phyloP scores from a whole-genome alignment of 2,329 filamentous ascomycete genomes.

The Pseudomassariella vexata region DNA sequence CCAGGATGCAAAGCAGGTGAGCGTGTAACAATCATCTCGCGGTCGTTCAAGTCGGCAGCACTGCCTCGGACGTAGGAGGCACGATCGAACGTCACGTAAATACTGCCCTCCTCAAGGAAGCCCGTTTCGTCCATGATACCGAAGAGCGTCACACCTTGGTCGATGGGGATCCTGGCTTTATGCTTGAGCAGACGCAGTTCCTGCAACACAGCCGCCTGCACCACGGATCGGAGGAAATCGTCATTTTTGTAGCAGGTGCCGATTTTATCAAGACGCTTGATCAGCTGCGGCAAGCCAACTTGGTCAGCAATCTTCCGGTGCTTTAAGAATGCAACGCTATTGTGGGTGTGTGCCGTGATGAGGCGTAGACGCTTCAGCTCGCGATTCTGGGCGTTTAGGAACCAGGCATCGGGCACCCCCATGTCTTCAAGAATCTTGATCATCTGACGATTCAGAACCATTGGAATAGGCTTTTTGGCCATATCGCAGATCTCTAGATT shows the following conservation, averaged over 20 bases:
- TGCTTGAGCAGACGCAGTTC: conserved; percentile 73
- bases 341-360: conserved; percentile 51
- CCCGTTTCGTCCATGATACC: conserved; percentile 81
- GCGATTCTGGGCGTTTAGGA: conserved; percentile 57
- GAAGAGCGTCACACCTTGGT: conserved; percentile 68
- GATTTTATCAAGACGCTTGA: conserved; percentile 52
- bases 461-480: conserved; percentile 58
- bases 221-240: conserved; percentile 60
- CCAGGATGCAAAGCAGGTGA: conserved; percentile 78
- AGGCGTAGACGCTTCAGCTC: conserved; percentile 54
- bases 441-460: conserved; percentile 71
- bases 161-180: conserved; percentile 67
- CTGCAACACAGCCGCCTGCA: conserved; percentile 65
- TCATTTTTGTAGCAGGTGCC: conserved; percentile 63
- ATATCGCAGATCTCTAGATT: conserved; percentile 69
- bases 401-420: conserved; percentile 50
- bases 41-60: conserved; percentile 26
- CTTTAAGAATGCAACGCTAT: conserved; percentile 62
- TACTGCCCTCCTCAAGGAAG: conserved; percentile 57
- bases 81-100: conserved; percentile 58
- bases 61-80: conserved; percentile 15
- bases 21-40: conserved; percentile 55
- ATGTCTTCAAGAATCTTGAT: conserved; percentile 87
- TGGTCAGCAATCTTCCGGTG: conserved; percentile 54
- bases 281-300: conserved; percentile 55